A percentile compares a stretch with the other conserved stretches of the same genome.
Conservation (phyloP, 352 stramenopile species). For the Phytopythium helicoides region DNA sequence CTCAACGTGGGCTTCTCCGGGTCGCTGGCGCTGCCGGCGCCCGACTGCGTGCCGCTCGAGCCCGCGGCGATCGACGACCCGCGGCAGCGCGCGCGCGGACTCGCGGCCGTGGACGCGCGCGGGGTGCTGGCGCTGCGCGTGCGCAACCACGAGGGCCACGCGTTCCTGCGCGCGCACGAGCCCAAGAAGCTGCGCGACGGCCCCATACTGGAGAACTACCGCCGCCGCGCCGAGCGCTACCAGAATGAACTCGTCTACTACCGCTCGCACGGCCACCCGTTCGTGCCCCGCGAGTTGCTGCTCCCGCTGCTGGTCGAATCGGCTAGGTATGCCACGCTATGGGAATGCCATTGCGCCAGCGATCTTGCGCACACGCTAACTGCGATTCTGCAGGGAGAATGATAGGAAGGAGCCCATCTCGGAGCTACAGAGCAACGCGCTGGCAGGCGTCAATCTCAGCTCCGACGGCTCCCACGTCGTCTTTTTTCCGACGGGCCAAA, state of each 20-base stretch:
- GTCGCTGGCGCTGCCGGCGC: slow-evolving; percentile 34
- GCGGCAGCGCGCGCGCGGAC: slow-evolving; percentile 22
- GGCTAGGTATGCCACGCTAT: slow-evolving; percentile 24
- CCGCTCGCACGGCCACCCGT: slow-evolving; percentile 32
- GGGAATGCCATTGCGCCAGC: no score
- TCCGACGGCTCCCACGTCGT: slow-evolving; percentile 41
- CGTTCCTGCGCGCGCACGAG: slow-evolving; percentile 50
- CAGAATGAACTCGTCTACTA: slow-evolving; percentile 29
- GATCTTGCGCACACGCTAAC: no score
- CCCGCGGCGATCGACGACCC: slow-evolving; percentile 50
- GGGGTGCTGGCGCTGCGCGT: slow-evolving; percentile 47
- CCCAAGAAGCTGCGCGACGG: slow-evolving; percentile 22
- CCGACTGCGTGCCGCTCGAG: slow-evolving; percentile 48
- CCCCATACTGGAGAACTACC: no score
- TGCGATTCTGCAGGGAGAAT: slow-evolving; percentile 13
- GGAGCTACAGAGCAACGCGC: slow-evolving; percentile 66
- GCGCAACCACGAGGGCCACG: slow-evolving; percentile 53
- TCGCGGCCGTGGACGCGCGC: slow-evolving; percentile 41
- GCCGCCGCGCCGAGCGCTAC: no score
- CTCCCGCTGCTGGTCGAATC: slow-evolving; percentile 25
- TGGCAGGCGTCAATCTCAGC: slow-evolving; percentile 35
- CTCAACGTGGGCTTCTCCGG: slow-evolving; percentile 46
- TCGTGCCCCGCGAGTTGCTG: slow-evolving; percentile 49
- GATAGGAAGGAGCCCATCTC: slow-evolving; percentile 24
- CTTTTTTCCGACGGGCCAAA: slow-evolving; percentile 63